A percentile compares a stretch with the other conserved stretches of the same genome.
These are phyloP conservation scores for Venustampulla echinocandica DNA, from an alignment of 495 filamentous ascomycete genomes.

Conservation along the genomic window DNA sequence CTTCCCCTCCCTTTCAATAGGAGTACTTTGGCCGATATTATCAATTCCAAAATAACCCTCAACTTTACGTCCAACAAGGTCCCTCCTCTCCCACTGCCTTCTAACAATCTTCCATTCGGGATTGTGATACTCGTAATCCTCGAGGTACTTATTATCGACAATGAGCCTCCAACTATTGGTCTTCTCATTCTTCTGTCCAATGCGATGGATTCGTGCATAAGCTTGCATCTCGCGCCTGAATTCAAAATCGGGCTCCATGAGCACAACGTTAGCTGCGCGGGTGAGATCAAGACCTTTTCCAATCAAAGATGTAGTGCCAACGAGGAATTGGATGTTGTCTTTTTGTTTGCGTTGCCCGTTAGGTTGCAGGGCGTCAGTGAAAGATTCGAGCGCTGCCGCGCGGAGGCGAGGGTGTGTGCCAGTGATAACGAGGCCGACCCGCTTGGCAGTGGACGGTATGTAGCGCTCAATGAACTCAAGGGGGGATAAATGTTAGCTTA, in stretches of 20 bases:
- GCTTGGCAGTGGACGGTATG: background rate
- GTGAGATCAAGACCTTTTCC: slow-evolving; percentile 11
- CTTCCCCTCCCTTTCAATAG: too few species aligned
- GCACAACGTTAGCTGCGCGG: slow-evolving; percentile 8
- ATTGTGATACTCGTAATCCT: too few species aligned
- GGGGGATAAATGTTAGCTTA: too few species aligned
- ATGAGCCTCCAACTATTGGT: too few species aligned
- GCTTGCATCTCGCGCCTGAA: slow-evolving; percentile 7
- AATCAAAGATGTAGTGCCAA: slow-evolving; percentile 4
- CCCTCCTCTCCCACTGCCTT: too few species aligned
- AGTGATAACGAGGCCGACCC: slow-evolving; percentile 1
- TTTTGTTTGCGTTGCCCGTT: background rate
- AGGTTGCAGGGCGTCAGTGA: slow-evolving; percentile 4
- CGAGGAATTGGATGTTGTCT: slow-evolving; percentile 4
- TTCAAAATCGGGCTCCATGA: slow-evolving; percentile 12
- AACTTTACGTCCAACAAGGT: too few species aligned
- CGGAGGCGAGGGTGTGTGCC: background rate
- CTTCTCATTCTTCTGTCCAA: too few species aligned
- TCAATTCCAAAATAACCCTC: too few species aligned
- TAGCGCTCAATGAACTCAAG: slow-evolving; percentile 7
- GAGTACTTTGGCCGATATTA: too few species aligned
- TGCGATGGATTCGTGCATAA: slow-evolving; percentile 12
- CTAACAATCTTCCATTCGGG: too few species aligned
- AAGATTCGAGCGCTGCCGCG: slow-evolving; percentile 3
- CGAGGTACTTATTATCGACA: too few species aligned